Base-by-base conservation (phyloP, 2,329 filamentous ascomycete species). In the Byssothecium circinans region DNA sequence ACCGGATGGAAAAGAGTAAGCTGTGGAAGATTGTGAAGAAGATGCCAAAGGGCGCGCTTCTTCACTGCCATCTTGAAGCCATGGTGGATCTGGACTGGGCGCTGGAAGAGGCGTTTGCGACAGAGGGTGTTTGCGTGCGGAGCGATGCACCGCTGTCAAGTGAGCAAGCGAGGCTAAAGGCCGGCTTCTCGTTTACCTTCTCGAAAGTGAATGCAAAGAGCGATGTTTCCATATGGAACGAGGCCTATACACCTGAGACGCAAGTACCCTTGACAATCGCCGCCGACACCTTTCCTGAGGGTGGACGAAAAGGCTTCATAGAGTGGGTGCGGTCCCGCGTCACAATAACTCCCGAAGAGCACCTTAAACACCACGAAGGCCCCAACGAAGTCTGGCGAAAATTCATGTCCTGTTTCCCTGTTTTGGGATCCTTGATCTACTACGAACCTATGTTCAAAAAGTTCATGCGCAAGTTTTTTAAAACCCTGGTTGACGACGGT, bases 61-160 rank as follows among this genome's bases (percentile, higher is more conserved):
- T 95, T 50, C 91, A 97, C 74, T 89, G 89, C 35, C 91, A 97
- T 70, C 76, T 95, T 65, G 89, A 95, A 69, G 90, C 91, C 60
- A 95, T 95, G 85, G 87, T 95, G 41, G 88, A 96, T 68, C 84
- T 91, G 55, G 87, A 90, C 65, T 95, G 84, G 75, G 74, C 96
- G 7, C 79, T 95, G 32, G 81, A 85, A 5, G 79, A 87, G 59
- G 82, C 89, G 2, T 78, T 97, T 53, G 75, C 78, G 10, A 86
- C 84, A 0, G 82, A 85, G 0, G 89, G 89, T 1, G 86, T 96
- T 62, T 86, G 89, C 69, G 82, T 96, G 50, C 71, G 71, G 17
- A 80, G 84, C 12, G 75, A 82, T 30, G 73, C 73, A 1, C 75
- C 84, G 7, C 75, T 96, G 27, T 71, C 75, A 8, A 80, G 76